These are phyloP conservation scores for Onygenales sp. DNA, from an alignment of 2,329 filamentous ascomycete genomes.

Conservation along the genomic window DNA sequence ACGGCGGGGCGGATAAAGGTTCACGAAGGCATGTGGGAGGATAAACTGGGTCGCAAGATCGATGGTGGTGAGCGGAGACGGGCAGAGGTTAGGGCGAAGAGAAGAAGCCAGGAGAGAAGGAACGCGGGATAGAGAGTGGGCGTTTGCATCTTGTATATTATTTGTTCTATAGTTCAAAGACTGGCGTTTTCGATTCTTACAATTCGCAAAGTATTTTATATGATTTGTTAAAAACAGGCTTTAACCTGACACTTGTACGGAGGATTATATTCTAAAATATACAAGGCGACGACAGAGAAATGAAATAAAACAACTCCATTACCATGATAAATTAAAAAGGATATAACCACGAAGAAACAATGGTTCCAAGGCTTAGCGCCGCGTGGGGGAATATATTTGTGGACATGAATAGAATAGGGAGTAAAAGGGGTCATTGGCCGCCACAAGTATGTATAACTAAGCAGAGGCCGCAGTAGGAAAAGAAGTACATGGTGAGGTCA, in stretches of 20 bases:
- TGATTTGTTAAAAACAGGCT: too few species aligned
- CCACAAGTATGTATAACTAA: background rate
- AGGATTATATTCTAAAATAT: too few species aligned
- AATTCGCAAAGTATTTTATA: too few species aligned
- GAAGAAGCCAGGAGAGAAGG: slow-evolving; percentile 66
- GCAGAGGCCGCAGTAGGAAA: background rate
- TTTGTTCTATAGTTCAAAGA: background rate
- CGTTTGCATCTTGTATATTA: background rate
- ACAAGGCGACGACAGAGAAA: too few species aligned
- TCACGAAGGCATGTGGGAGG: slow-evolving; percentile 88
- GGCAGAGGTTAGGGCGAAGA: slow-evolving; percentile 80
- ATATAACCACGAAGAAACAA: too few species aligned
- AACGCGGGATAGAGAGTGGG: slow-evolving; percentile 39
- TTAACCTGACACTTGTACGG: too few species aligned
- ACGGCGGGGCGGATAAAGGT: slow-evolving; percentile 57
- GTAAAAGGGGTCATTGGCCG: too few species aligned
- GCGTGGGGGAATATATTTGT: background rate
- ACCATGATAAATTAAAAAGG: too few species aligned
- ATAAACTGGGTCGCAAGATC: slow-evolving; percentile 77
- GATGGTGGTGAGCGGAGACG: slow-evolving; percentile 90
- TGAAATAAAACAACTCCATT: too few species aligned
- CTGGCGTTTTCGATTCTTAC: too few species aligned
- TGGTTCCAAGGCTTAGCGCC: too few species aligned
- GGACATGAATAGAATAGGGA: background rate
- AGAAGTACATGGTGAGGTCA: background rate